Conservation (phyloP, 2,329 filamentous ascomycete species). For the Colletotrichum eremochloae region DNA sequence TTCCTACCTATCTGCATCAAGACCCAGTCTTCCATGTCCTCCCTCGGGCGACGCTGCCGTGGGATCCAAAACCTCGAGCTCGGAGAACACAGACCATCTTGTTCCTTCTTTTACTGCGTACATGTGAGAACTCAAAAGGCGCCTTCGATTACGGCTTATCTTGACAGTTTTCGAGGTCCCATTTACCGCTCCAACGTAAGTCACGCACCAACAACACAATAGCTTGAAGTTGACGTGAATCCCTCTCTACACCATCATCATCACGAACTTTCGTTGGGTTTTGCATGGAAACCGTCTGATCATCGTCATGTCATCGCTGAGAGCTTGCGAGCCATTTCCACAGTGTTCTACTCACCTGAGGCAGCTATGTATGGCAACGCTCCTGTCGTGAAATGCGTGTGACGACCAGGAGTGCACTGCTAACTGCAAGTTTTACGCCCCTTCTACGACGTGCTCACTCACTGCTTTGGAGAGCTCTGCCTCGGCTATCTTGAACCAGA, state of each 20-base stretch:
- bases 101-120: conserved; percentile 1
- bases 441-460: not conserved
- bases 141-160: conserved; percentile 1
- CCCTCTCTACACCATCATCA: not conserved
- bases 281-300: not conserved
- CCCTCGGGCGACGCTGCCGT: conserved; percentile 32
- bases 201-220: not conserved
- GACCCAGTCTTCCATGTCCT: conserved; percentile 16
- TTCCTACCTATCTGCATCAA: conserved; percentile 6
- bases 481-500: not conserved
- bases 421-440: not conserved
- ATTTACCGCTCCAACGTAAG: not conserved
- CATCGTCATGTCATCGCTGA: conserved; percentile 3
- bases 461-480: not conserved
- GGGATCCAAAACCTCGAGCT: conserved; percentile 28
- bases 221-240: conserved; percentile 5
- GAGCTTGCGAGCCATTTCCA: not conserved
- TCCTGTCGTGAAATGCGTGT: not conserved
- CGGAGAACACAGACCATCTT: conserved; percentile 28
- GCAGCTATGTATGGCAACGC: not conserved
- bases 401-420: not conserved
- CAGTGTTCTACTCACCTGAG: not conserved
- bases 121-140: conserved; percentile 22
- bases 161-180: not conserved
- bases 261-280: not conserved